Conservation (phyloP, 306 rosid species). For the Prosopis cineraria region DNA sequence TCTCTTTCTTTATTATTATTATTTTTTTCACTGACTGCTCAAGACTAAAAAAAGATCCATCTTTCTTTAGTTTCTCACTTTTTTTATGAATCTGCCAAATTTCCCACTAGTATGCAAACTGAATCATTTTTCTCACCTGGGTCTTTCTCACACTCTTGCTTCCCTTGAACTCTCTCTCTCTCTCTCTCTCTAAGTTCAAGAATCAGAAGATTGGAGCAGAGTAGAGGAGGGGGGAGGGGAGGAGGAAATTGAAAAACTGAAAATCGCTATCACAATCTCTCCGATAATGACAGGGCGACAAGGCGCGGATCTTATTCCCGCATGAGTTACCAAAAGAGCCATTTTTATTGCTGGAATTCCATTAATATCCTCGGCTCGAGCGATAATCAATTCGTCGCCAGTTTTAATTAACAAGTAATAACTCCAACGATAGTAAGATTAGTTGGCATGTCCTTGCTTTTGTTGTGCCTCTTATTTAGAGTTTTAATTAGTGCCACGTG, state of each 20-base stretch:
- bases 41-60: neutral
- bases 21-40: neutral
- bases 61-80: conserved; percentile 6
- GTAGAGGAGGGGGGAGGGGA: conserved; percentile 1
- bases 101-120: neutral
- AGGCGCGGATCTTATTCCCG: conserved; percentile 66
- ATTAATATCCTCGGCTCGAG: neutral
- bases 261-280: conserved; percentile 82
- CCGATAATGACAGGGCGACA: conserved; percentile 74
- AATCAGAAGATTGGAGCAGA: neutral
- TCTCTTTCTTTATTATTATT: neutral
- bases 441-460: conserved; percentile 14
- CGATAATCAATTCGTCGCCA: neutral
- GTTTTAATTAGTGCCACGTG: conserved; percentile 10
- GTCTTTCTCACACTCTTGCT: neutral
- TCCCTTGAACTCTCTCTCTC: neutral
- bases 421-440: neutral
- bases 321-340: conserved; percentile 39
- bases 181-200: neutral
- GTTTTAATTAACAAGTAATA: conserved; percentile 10
- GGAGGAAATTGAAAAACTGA: conserved; percentile 29
- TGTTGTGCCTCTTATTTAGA: neutral
- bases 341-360: neutral
- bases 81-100: neutral
- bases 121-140: neutral